These are phyloP conservation scores for Gentiana macrophylla DNA, from an alignment of 257 asterid genomes.

Conservation along the genomic window DNA sequence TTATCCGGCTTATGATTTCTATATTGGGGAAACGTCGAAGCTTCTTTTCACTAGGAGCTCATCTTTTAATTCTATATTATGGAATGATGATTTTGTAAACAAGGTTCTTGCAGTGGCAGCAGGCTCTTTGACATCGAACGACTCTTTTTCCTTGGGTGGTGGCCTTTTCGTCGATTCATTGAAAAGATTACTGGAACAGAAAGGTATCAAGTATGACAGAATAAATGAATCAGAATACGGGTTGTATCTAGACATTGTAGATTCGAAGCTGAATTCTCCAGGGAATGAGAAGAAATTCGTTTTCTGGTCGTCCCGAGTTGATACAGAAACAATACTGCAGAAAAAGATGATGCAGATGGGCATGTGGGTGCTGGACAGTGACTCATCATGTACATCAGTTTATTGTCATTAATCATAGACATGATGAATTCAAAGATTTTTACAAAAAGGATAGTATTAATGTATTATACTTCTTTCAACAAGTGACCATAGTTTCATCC, in stretches of 20 bases:
- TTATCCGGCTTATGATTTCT: constrained; percentile 29
- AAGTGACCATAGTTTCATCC: too few relatives aligned
- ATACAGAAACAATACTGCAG: too few relatives aligned
- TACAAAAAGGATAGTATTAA: too few relatives aligned
- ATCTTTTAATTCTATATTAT: constrained; percentile 31
- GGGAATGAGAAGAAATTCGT: constrained; percentile 20
- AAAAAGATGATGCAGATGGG: too few relatives aligned
- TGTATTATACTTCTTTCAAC: too few relatives aligned
- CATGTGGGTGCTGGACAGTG: too few relatives aligned
- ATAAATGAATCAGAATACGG: constrained; percentile 46
- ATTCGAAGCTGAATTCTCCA: constrained; percentile 24
- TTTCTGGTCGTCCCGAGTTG: constrained; percentile 12
- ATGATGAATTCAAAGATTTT: too few relatives aligned
- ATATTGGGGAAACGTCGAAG: constrained; percentile 37
- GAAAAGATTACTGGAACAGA: constrained; percentile 43
- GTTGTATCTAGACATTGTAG: constrained; percentile 21
- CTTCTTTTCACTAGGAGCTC: constrained; percentile 49
- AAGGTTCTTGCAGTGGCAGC: constrained; percentile 27
- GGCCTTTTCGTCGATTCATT: constrained; percentile 28
- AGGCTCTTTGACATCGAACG: constrained; percentile 22
- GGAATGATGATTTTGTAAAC: constrained; percentile 37
- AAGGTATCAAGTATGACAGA: constrained; percentile 19
- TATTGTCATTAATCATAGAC: too few relatives aligned
- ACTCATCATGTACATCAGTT: too few relatives aligned
- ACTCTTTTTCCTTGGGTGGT: constrained; percentile 24